Evolutionary conservation across 495 filamentous ascomycete species (phyloP), one percentile per base, ranked within the genome.

Genomic region (Xylaria castorea): DNA sequence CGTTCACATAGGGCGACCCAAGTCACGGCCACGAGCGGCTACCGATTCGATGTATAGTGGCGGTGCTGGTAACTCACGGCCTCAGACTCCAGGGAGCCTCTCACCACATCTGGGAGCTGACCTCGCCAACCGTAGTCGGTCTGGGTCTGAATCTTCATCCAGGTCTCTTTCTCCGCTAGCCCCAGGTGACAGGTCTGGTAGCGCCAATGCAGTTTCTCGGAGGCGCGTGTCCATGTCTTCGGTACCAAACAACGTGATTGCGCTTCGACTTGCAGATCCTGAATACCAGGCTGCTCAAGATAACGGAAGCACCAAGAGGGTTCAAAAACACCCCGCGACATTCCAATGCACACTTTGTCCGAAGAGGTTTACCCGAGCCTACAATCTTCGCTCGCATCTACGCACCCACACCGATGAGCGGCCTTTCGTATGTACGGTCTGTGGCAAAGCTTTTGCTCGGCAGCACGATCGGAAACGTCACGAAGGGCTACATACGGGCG

Each of bases 381-480:
- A 97, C 80, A 97, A 97, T 72, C 82, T 97, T 22, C 92, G 94
- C 9, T 95, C 93, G n/a, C 94, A 97, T 81, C 85, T 97, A 36
- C 93, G 94, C 30, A 97, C 94, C 0, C 94, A 97, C 79, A 97
- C 94, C 0, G 94, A 97, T 79, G 94, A 97, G 82, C 87, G 94
- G 32, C 94, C 94, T 4, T 97, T 97, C 71, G 93, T 97, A n/a
- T 97, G 94, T 74, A 95, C 93, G 0, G 93, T 98, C 42, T 99
- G 96, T 77, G 93, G 94, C 71, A 99, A 99, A 83, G 96, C 96
- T 3, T 97, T 97, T 80, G 94, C 94, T 25, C 90, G 94, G n/a
- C 94, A 97, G 79, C 94, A 97, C 74, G 94, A 97, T 80, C 90
- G 94, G 44, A 97, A 97, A 82, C 89, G 94, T 27, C 94, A 97